Conservation (phyloP, 2,329 filamentous ascomycete genomes). For the Pyrenophora graminea region DNA sequence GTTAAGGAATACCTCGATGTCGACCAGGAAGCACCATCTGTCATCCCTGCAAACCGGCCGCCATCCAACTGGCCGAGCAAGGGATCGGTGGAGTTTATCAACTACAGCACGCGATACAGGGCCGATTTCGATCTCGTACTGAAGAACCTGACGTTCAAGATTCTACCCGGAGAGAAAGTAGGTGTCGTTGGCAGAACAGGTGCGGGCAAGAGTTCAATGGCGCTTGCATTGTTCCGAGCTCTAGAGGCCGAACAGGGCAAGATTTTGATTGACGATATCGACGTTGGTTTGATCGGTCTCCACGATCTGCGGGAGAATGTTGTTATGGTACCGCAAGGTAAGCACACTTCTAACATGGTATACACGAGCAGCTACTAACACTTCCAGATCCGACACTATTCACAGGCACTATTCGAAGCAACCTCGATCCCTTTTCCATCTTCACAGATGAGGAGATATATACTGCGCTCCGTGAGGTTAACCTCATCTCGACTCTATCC, state of each 20-base stretch:
- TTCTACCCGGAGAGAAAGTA: conserved; percentile 85
- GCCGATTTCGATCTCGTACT: conserved; percentile 86
- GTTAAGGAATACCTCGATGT: conserved; percentile 97
- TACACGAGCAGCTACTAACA: conserved; percentile 17
- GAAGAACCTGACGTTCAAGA: conserved; percentile 81
- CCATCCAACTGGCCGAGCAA: conserved; percentile 80
- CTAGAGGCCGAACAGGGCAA: conserved; percentile 88
- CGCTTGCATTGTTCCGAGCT: conserved; percentile 89
- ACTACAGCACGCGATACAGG: conserved; percentile 88
- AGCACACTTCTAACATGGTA: conserved; percentile 3
- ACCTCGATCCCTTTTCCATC: conserved; percentile 87
- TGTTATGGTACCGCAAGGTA: conserved; percentile 87
- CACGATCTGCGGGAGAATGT: conserved; percentile 90
- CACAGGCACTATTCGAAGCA: conserved; percentile 86
- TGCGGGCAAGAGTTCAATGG: conserved; percentile 93
- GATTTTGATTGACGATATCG: conserved; percentile 88
- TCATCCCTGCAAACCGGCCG: conserved; percentile 79
- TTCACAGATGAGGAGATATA: conserved; percentile 94
- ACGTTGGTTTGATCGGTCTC: conserved; percentile 88
- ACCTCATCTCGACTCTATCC: conserved; percentile 68
- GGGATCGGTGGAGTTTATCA: conserved; percentile 83
- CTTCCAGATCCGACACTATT: conserved; percentile 81
- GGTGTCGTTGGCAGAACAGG: conserved; percentile 95
- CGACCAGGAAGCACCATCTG: conserved; percentile 82
- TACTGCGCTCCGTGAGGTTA: conserved; percentile 80